phyloP scores from a whole-genome alignment of 306 rosid species.

The Heteromeles arbutifolia region DNA sequence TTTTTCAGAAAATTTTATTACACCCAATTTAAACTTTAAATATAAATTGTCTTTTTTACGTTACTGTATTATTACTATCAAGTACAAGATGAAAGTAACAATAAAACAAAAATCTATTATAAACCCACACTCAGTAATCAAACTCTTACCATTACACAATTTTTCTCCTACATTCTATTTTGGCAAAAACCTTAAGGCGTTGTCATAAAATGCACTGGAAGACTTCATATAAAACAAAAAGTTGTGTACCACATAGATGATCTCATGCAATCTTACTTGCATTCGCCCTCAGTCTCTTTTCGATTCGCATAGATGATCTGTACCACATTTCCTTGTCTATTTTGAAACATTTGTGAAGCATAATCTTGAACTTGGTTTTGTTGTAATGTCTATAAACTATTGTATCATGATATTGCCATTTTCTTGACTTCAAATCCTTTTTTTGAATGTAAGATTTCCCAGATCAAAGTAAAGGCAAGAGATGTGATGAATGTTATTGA shows the following conservation, averaged over 20 bases:
- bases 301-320: constrained; percentile 20
- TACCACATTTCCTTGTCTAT: not conserved
- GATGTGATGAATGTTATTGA: not conserved
- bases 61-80: too few relatives aligned
- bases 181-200: not conserved
- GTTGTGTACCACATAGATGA: too few relatives aligned
- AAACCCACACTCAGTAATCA: too few relatives aligned
- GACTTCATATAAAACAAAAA: too few relatives aligned
- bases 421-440: constrained; percentile 11
- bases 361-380: constrained; percentile 19
- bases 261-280: constrained; percentile 6
- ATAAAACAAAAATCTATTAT: too few relatives aligned
- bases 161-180: not conserved
- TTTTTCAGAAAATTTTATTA: too few relatives aligned
- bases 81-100: too few relatives aligned
- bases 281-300: constrained; percentile 18
- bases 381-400: not conserved
- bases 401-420: constrained; percentile 14
- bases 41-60: too few relatives aligned
- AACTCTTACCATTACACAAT: not conserved
- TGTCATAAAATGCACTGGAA: too few relatives aligned
- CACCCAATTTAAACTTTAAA: too few relatives aligned
- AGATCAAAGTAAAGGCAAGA: constrained; percentile 11
- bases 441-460: not conserved
- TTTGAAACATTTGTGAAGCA: constrained; percentile 9